Base-by-base conservation (phyloP, 78 protist genomes). In the Parvularia atlantis region DNA sequence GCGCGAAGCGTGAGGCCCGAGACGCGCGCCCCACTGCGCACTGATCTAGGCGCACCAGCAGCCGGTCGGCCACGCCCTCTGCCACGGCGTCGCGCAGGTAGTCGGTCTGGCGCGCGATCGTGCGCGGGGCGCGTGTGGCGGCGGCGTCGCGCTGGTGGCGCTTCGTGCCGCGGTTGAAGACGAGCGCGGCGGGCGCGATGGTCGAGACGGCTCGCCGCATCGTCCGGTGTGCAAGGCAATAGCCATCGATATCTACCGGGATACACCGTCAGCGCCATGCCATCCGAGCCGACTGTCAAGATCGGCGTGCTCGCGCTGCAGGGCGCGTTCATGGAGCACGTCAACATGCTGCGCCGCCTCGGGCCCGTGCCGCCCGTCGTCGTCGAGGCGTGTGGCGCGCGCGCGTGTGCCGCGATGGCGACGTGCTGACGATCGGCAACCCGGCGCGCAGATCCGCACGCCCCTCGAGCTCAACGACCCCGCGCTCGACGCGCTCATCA, bases 301-400 rank as follows among this genome's bases (percentile, higher is more conserved):
- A 70, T 76, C 57, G 87, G 80, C 3, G 82, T 76, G 35, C 53
- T 76, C 36, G 66, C 83, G 33, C 61, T 76, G 33, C 83, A 76
- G 52, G 82, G 87, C 52, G 82, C 78, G 39, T 71, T 82, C 36
- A 66, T 24, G 39, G 82, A 76, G 62, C 82, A 76, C 66, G 76
- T 71, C 28, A 41, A 71, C 39, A n/a, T n/a, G n/a, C n/a, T n/a
- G n/a, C n/a, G n/a, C n/a, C n/a, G n/a, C n/a, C n/a, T n/a, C n/a
- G 17, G 14, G 28, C 17, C 54, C 54, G 14, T 17, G 14, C 17
- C 17, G 54, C 54, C 17, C 54, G 14, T 14, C 54, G 17, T 50
- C 54, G 14, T 14, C 54, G 28, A n/a, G n/a, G n/a, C n/a, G n/a
- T n/a, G n/a, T n/a, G n/a, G n/a, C n/a, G n/a, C n/a, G n/a, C n/a